A percentile compares a stretch with the other conserved stretches of the same genome.
phyloP scores from a whole-genome alignment of 2,329 filamentous ascomycete species.

The Anthostomella pinea region DNA sequence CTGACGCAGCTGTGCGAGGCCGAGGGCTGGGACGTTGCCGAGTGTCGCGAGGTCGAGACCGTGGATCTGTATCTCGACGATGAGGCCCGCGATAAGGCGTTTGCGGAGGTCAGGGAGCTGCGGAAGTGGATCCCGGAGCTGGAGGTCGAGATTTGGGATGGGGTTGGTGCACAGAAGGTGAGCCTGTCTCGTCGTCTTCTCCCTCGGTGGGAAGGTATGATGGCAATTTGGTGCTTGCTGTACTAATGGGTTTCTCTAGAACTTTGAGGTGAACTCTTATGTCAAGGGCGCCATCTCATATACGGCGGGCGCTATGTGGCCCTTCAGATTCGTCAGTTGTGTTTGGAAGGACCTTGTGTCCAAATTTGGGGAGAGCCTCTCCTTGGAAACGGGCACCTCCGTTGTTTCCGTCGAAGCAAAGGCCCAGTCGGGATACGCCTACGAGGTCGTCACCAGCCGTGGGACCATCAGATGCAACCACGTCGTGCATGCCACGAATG shows the following conservation, averaged over 20 bases:
- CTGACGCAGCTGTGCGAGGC: slow-evolving; percentile 38
- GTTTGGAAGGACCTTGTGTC: slow-evolving; percentile 42
- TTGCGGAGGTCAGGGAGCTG: slow-evolving; percentile 33
- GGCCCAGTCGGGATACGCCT: slow-evolving; percentile 28
- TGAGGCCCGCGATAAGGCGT: slow-evolving; percentile 33
- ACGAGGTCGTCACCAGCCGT: slow-evolving; percentile 42
- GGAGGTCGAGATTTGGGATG: slow-evolving; percentile 34
- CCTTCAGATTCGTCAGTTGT: slow-evolving; percentile 47
- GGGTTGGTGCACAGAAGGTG: slow-evolving; percentile 32
- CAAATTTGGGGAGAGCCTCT: slow-evolving; percentile 17
- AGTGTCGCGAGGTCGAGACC: slow-evolving; percentile 44
- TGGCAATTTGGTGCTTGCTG: no score
- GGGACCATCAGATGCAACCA: slow-evolving; percentile 46
- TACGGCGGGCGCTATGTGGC: slow-evolving; percentile 47
- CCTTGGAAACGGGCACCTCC: slow-evolving; percentile 12
- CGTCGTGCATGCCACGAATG: slow-evolving; percentile 59
- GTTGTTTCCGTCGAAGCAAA: slow-evolving; percentile 36
- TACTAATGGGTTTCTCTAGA: slow-evolving; percentile 14
- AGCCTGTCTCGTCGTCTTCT: slow-evolving; percentile 8
- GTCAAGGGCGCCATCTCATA: slow-evolving; percentile 44
- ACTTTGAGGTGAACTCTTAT: slow-evolving; percentile 35
- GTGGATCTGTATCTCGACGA: slow-evolving; percentile 44
- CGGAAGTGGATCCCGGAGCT: slow-evolving; percentile 40
- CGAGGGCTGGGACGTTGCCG: slow-evolving; percentile 33
- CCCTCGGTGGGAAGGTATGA: no score